These are phyloP conservation scores for Pleurotus tuber-regium DNA, from an alignment of 768 basidiomycete genomes.

Conservation along the genomic window DNA sequence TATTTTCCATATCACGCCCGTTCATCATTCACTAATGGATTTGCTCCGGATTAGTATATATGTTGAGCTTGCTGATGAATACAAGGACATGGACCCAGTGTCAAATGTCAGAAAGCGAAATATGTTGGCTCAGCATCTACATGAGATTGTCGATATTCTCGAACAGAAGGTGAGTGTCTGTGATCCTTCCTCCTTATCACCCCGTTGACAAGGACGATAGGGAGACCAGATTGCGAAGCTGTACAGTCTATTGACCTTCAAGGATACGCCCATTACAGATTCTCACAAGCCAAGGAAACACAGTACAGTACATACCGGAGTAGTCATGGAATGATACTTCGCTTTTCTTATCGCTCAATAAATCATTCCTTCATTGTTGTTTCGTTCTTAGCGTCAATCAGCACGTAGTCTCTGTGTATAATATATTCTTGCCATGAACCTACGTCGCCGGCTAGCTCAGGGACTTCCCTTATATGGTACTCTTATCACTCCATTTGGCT, in stretches of 20 bases:
- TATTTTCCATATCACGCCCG: conserved; percentile 38
- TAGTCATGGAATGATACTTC: no score
- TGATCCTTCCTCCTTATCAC: no score
- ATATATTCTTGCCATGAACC: no score
- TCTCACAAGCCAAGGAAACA: neutral
- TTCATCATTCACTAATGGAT: conserved; percentile 5
- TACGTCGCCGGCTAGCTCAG: no score
- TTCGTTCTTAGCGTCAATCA: no score
- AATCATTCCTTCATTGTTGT: no score
- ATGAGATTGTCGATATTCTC: conserved; percentile 87
- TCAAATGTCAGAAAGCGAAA: conserved; percentile 80
- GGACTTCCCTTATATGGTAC: no score
- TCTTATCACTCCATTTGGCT: no score
- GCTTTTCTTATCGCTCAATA: no score
- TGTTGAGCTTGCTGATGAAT: conserved; percentile 87
- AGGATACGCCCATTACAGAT: conserved; percentile 52
- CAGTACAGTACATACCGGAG: no score
- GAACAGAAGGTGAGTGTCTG: conserved; percentile 74
- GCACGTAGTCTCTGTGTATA: no score
- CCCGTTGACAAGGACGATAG: no score
- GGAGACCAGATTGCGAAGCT: conserved; percentile 93
- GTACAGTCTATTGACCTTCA: conserved; percentile 79
- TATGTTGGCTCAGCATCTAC: conserved; percentile 83
- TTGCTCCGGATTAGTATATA: conserved; percentile 65
- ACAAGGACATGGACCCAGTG: conserved; percentile 83